These are phyloP conservation scores for Scenedesmus sp. DNA, from an alignment of 163 green algal species.

Conservation along the genomic window DNA sequence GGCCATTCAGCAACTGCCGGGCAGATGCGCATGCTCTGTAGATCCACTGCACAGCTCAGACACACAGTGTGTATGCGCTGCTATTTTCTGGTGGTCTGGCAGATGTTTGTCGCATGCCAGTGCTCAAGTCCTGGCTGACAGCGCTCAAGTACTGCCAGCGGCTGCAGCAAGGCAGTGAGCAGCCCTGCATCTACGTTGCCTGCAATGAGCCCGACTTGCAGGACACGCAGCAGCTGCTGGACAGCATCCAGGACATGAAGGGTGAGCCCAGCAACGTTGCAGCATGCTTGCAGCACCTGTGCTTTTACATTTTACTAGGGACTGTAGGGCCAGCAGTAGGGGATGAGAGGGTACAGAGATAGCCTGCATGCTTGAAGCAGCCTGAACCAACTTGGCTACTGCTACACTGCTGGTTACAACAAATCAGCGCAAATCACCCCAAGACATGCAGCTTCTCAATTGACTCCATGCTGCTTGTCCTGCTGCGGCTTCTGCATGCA, in stretches of 20 bases:
- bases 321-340: too few relatives aligned
- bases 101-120: not conserved
- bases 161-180: not conserved
- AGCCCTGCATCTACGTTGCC: constrained; percentile 2
- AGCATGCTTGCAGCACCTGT: too few relatives aligned
- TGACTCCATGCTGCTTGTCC: not conserved
- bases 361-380: too few relatives aligned
- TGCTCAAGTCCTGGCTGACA: constrained; percentile 1
- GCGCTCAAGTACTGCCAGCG: constrained; percentile 9
- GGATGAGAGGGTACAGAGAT: too few relatives aligned
- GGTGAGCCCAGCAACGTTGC: not conserved
- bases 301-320: too few relatives aligned
- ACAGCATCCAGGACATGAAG: not conserved
- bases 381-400: too few relatives aligned
- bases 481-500: not conserved
- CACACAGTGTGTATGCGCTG: not conserved
- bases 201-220: not conserved
- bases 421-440: too few relatives aligned
- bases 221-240: not conserved
- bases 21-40: too few relatives aligned
- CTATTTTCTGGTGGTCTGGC: not conserved
- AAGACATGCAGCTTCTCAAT: too few relatives aligned
- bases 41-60: not conserved
- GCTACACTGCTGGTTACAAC: too few relatives aligned
- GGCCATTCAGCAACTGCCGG: too few relatives aligned